Conservation (phyloP, 371 early-diverging fungal species). For the Batrachochytrium dendrobatidis region DNA sequence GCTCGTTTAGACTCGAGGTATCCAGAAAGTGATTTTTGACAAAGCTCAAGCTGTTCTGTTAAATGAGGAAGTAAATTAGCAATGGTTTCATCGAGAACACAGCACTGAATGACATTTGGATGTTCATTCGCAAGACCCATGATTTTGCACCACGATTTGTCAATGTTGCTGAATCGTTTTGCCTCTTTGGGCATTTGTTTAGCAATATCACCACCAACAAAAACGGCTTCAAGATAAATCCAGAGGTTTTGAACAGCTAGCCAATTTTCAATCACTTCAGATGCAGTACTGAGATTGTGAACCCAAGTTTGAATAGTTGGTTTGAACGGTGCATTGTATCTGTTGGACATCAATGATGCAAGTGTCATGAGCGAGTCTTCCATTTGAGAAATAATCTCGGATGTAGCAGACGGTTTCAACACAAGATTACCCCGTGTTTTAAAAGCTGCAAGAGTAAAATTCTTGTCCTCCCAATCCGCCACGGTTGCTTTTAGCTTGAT, state of each 20-base stretch:
- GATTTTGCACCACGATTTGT: slow-evolving; percentile 59
- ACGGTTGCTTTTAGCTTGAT: slow-evolving; percentile 46
- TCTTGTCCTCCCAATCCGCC: slow-evolving; percentile 52
- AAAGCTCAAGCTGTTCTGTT: slow-evolving; percentile 56
- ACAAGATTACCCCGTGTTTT: slow-evolving; percentile 54
- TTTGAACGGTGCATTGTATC: slow-evolving; percentile 59
- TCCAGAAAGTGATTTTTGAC: slow-evolving; percentile 55
- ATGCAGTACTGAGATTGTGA: slow-evolving; percentile 49
- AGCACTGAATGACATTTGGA: slow-evolving; percentile 55
- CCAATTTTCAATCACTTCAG: slow-evolving; percentile 59
- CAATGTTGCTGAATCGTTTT: slow-evolving; percentile 57
- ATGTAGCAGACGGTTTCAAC: slow-evolving; percentile 47
- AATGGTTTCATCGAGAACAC: slow-evolving; percentile 54
- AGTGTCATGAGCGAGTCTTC: slow-evolving; percentile 58
- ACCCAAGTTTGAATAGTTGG: slow-evolving; percentile 55
- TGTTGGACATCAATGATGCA: slow-evolving; percentile 48
- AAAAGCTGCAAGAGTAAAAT: slow-evolving; percentile 46
- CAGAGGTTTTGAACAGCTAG: slow-evolving; percentile 55
- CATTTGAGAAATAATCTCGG: slow-evolving; percentile 55
- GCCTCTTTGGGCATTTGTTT: slow-evolving; percentile 64
- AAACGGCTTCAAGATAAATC: slow-evolving; percentile 61
- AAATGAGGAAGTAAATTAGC: slow-evolving; percentile 53
- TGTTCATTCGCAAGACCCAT: slow-evolving; percentile 56
- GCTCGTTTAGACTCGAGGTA: slow-evolving; percentile 57
- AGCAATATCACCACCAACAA: slow-evolving; percentile 60